Base-by-base conservation (phyloP, 2,329 filamentous ascomycete species). In the Pseudogymnoascus sp. region DNA sequence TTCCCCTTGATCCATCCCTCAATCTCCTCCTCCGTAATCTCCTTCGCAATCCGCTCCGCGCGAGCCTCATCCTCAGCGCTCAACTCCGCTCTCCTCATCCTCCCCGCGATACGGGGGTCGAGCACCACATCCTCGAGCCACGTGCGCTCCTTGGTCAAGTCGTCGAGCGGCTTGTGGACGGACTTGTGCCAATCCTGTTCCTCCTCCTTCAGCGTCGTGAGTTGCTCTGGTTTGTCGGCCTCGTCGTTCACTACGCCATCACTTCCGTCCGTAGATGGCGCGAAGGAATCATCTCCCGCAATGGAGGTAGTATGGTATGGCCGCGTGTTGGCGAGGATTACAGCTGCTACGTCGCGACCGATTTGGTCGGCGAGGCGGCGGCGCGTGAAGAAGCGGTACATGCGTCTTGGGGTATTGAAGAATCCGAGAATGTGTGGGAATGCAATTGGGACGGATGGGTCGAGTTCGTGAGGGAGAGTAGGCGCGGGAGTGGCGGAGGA, bases 341-440 rank as follows among this genome's bases (percentile, higher is more conserved):
- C 86, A 37, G 91, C 89, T 0, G 93, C 93, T 16, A 95, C 91
- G 67, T 97, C 86, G 44, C 90, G 87, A 61, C 94, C 94, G 65
- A 97, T 86, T 53, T 87, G 82, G 72, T 99, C 93, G 66, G 93
- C 93, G n/a, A 96, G 81, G 66, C 84, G 78, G 62, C 94, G 88
- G 65, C 88, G 87, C 74, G 88, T 96, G 65, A 99, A 80, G 81
- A 92, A 99, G 67, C 94, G 89, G 72, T 89, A 89, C 65, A 97
- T 81, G 65, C 94, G 88, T 67, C 87, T 89, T 0, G 92, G 90
- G 2, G 93, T 97, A 77, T 94, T 93, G 66, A 90, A 79, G 79
- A 99, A 96, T 65, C 94, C 94, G 31, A 99, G 87, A 64, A 97
- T 83, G 74, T 97, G 93, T 0, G 93, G 93, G 75, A 96, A 90